phyloP scores from a whole-genome alignment of 2,329 filamentous ascomycete species.

The Fusarium anthophilum region DNA sequence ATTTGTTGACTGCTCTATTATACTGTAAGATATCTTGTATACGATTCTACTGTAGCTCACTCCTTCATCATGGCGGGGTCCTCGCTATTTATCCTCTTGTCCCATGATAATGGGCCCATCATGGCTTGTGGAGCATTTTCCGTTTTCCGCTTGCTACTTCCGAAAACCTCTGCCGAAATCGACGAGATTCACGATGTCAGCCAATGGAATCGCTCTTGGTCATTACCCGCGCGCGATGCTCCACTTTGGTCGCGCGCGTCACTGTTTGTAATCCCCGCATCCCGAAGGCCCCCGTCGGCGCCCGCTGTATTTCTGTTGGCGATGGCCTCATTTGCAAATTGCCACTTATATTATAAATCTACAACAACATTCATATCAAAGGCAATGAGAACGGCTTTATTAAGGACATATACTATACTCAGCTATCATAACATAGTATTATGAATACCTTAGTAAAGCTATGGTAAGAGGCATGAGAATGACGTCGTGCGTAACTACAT shows the following conservation, averaged over 20 bases:
- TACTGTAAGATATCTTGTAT: neutral
- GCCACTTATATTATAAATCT: conserved; percentile 41
- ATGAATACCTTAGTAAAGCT: neutral
- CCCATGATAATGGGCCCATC: conserved; percentile 23
- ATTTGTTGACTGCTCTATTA: neutral
- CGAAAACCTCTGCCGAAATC: conserved; percentile 3
- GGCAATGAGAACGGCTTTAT: neutral
- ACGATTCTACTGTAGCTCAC: neutral
- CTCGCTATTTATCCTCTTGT: conserved; percentile 28
- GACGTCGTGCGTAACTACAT: neutral
- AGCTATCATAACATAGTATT: neutral
- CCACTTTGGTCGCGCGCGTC: conserved; percentile 3
- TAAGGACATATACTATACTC: neutral
- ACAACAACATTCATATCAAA: neutral
- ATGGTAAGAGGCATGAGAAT: neutral
- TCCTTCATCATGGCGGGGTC: conserved; percentile 3
- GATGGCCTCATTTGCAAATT: conserved; percentile 45
- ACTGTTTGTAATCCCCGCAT: conserved; percentile 31
- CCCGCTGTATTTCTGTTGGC: neutral
- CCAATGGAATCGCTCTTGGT: conserved; percentile 30
- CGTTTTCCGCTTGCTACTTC: conserved; percentile 18
- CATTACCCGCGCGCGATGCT: conserved; percentile 44
- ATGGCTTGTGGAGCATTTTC: conserved; percentile 33
- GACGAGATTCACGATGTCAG: neutral
- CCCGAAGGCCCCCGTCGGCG: conserved; percentile 11